Evolutionary conservation across 192 early-diverging fungal species (phyloP), one percentile per base, ranked within the genome.

Genomic region (Umbelopsis sp.): DNA sequence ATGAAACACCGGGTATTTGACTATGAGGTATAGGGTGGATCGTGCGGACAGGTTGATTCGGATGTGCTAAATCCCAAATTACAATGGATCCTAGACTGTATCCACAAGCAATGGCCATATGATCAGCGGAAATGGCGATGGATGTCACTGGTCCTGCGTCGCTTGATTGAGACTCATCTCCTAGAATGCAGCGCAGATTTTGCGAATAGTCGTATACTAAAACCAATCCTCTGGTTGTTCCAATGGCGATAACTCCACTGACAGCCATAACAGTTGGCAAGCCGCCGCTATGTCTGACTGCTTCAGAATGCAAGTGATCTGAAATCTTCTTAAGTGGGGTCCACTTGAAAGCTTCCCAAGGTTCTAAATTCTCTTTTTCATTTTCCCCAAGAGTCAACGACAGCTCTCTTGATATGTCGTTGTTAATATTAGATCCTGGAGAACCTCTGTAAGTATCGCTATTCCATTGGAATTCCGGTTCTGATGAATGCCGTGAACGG

Each of bases 311-410:
- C 3, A 88, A 65, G 11, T 88, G 83, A 44, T 86, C 85, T 7
- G 87, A 88, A 20, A 88, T 74, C 70, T 83, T 85, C 2, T 73
- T 66, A 16, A 88, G 68, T 2, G 87, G 85, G 8, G 82, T 82
- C 87, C 87, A 88, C 72, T 80, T 69, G 49, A 88, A 88, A 24
- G 85, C 83, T 70, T 88, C 85, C 79, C 82, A 84, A 32, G 85
- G 81, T 29, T 85, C 73, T 2, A 81, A 22, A 20, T 69, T 69
- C 1, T 75, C 71, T 29, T 67, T 80, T 10, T 47, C 59, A 66
- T 66, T 53, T 22, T 45, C 47, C 32, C 32, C 68, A 12, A 78
- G 38, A 6, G 74, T 62, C 16, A 62, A 17, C 9, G 56, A 62
- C 56, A 62, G 17, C 26, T 62, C 56, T 10, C 31, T 22, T 5